Evolutionary conservation across 495 filamentous ascomycete species (phyloP), one percentile per base, ranked within the genome.

Genomic region (Aspergillus saccharolyticus): DNA sequence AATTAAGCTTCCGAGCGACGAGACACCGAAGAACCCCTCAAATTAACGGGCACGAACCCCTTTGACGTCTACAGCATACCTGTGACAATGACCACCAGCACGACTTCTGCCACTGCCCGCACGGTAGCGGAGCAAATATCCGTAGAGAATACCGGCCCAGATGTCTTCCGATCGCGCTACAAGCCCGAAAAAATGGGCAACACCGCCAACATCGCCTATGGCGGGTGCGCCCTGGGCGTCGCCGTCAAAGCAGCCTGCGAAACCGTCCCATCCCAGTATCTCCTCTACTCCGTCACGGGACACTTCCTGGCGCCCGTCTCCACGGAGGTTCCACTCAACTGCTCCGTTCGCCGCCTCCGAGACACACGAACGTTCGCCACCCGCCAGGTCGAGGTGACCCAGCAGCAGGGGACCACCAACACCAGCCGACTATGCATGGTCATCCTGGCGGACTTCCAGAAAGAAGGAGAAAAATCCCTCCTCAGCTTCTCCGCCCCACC

Each of bases 171-270:
- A n/a, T 28, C 25, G 25, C 25, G 25, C 25, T n/a, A 55, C 44
- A 22, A 30, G 21, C 57, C 57, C 2, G 44, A 59, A 44, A 52
- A 52, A 2, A 54, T 54, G 52, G 52, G 52, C 22, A 59, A 59
- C 52, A 10, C 52, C 12, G 52, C 52, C n/a, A 30, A 44, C 30
- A 51, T 51, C 21, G 52, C 52, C 4, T 59, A 59, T 45, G 57
- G 57, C 17, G 57, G 57, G 1, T 59, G 49, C 52, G 44, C 52
- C 19, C 24, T 59, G 16, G 52, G 44, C 33, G 44, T 48, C 0
- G 57, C 44, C 19, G 49, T 59, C 18, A 52, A 59, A 3, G 57
- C 57, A 14, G 57, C 57, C 30, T 59, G 28, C 52, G 24, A 59
- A 19, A 45, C 45, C 18, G 52, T 25, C 21, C 52, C 57, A 3